Evolutionary conservation across 352 stramenopile genomes (phyloP).

Genomic region (Globisporangium viniferum): DNA sequence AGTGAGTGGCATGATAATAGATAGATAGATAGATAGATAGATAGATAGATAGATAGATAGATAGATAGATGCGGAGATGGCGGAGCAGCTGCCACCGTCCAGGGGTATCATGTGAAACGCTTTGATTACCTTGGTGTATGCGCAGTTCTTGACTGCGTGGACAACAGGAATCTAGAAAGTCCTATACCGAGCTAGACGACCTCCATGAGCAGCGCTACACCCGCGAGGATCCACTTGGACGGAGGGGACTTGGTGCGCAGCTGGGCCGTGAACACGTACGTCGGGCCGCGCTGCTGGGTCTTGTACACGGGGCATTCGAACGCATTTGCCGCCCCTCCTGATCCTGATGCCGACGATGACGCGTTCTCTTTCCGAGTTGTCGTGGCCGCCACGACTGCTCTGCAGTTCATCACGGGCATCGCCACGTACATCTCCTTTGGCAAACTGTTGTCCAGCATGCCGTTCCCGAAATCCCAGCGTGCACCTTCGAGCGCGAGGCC

Average conservation of each 20-base stretch:
- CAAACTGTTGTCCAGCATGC: slow-evolving; percentile 73
- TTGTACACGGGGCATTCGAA: slow-evolving; percentile 91
- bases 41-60: no score
- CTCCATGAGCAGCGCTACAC: slow-evolving; percentile 89
- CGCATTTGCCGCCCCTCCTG: slow-evolving; percentile 21
- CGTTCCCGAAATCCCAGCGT: slow-evolving; percentile 79
- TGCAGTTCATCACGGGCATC: slow-evolving; percentile 91
- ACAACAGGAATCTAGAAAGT: neutral
- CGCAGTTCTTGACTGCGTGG: neutral
- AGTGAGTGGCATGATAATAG: neutral
- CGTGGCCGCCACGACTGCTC: slow-evolving; percentile 19
- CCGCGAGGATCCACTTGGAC: slow-evolving; percentile 90
- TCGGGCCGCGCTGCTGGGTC: slow-evolving; percentile 87
- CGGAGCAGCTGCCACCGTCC: neutral
- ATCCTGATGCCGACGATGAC: neutral
- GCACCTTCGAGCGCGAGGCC: slow-evolving; percentile 90
- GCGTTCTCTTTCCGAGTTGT: neutral
- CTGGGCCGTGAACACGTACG: slow-evolving; percentile 86
- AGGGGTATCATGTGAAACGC: neutral
- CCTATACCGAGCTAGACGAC: slow-evolving; percentile 37
- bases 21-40: slow-evolving; percentile 5
- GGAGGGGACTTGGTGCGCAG: slow-evolving; percentile 84
- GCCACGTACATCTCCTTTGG: slow-evolving; percentile 90
- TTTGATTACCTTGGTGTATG: neutral
- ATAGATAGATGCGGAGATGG: neutral